Evolutionary conservation across 2,329 filamentous ascomycete genomes (phyloP), one percentile per base, ranked within the genome.

Genomic region (Neurospora crassa): DNA sequence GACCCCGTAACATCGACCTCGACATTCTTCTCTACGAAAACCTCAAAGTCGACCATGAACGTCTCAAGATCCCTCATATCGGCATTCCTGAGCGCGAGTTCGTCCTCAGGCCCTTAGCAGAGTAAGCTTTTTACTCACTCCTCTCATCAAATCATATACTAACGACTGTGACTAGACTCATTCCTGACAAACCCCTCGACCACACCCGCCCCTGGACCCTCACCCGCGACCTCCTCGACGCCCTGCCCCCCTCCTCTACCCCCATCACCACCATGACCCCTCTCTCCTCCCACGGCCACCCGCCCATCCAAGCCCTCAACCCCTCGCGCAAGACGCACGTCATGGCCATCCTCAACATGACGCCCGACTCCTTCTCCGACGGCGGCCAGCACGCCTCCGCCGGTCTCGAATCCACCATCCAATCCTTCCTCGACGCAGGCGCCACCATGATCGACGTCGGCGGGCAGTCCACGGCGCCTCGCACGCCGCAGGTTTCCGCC

Each of bases 321-420:
- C 81, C 85, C 7, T 83, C 85, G 67, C 87, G 90, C 68, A 84
- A 83, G 70, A 97, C 95, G 0, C 88, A 89, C 67, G 82, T 97
- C 75, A 99, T 99, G 96, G 92, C 92, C 70, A 97, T 99, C 74
- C 85, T 98, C 67, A 99, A 99, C 81, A 83, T 97, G 69, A 98
- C 96, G 0, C 95, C 95, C 0, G 95, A 99, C 82, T 98, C 95
- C 11, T 99, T 99, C 83, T 98, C 95, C 0, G 94, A 98, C 78
- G 95, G 94, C 70, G 94, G 94, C 10, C 78, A 84, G 10, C 87
- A 94, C 79, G 81, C 82, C 63, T 73, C 82, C 1, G 73, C 80
- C 34, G 76, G 82, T 37, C 84, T 96, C 37, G 81, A 84, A 14
- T 78, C 83, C 14, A 91, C 88, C 1, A 85, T 94, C 18, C 81